Evolutionary conservation across 768 basidiomycete species (phyloP).

Genomic region (Lentinula aciculospora): DNA sequence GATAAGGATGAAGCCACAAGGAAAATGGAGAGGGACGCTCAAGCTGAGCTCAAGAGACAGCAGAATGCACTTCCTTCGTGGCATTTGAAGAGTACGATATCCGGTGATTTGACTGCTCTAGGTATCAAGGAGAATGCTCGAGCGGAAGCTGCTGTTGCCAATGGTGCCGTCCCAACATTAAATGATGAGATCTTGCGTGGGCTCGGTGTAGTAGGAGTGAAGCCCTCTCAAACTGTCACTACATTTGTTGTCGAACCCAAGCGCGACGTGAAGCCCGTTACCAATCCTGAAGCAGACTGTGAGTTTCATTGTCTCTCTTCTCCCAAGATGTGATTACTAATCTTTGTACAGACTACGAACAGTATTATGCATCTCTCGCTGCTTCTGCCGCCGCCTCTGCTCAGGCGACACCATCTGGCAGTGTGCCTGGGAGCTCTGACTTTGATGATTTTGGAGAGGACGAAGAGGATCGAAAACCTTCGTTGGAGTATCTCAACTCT

Average conservation of each 20-base stretch:
- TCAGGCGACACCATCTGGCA: constrained; percentile 56
- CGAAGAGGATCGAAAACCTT: constrained; percentile 67
- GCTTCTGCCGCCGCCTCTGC: constrained; percentile 56
- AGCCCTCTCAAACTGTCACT: constrained; percentile 16
- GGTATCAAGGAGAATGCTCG: constrained; percentile 72
- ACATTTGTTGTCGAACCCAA: constrained; percentile 11
- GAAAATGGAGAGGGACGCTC: constrained; percentile 67
- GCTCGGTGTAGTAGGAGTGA: constrained; percentile 49
- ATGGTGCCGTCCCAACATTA: constrained; percentile 30
- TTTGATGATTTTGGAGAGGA: constrained; percentile 50
- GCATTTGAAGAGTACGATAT: constrained; percentile 95
- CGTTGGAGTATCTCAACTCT: constrained; percentile 59
- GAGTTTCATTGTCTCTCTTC: constrained; percentile 1
- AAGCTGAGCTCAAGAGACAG: constrained; percentile 79
- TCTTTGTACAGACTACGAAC: constrained; percentile 57
- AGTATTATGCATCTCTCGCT: constrained; percentile 76
- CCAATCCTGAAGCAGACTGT: constrained; percentile 65
- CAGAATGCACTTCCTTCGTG: constrained; percentile 92
- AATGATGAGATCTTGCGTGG: constrained; percentile 75
- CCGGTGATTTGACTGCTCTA: constrained; percentile 84
- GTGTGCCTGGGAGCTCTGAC: constrained; percentile 37
- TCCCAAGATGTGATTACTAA: not conserved
- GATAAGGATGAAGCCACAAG: constrained; percentile 83
- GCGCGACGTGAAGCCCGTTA: constrained; percentile 38
- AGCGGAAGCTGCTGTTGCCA: constrained; percentile 28